These are phyloP conservation scores for Mimosa pudica DNA, from an alignment of 306 rosid species.

Conservation along the genomic window DNA sequence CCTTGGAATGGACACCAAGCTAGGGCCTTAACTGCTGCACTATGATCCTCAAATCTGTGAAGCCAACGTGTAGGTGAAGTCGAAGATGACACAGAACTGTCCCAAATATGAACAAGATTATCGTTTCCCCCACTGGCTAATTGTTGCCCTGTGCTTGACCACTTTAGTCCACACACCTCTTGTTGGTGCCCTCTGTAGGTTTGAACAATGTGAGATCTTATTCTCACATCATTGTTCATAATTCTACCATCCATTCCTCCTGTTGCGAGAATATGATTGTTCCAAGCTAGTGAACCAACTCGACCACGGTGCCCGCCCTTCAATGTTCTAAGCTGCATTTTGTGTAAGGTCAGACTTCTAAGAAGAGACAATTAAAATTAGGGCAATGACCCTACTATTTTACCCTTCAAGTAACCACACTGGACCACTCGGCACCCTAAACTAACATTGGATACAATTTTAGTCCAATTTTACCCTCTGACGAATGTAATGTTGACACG, in stretches of 20 bases:
- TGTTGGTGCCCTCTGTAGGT: slow-evolving; percentile 63
- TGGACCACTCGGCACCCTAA: no score
- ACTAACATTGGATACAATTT: no score
- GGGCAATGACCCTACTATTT: background rate
- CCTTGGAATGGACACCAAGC: slow-evolving; percentile 76
- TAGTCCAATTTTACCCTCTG: no score
- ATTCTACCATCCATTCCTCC: slow-evolving; percentile 64
- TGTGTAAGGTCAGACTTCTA: background rate
- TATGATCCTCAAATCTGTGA: slow-evolving; percentile 61
- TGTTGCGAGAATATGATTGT: slow-evolving; percentile 58
- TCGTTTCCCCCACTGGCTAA: slow-evolving; percentile 73
- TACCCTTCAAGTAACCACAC: no score
- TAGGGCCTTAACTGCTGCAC: slow-evolving; percentile 65
- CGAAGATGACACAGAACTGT: slow-evolving; percentile 55
- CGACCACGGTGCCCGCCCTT: slow-evolving; percentile 54
- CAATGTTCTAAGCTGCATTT: slow-evolving; percentile 55
- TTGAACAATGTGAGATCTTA: slow-evolving; percentile 55
- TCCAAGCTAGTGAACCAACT: slow-evolving; percentile 66
- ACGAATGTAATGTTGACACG: no score
- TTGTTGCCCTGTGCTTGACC: slow-evolving; percentile 64
- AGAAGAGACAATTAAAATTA: background rate
- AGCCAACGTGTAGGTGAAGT: slow-evolving; percentile 60
- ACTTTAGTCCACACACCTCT: slow-evolving; percentile 67
- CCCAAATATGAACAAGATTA: slow-evolving; percentile 64
- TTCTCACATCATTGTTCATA: slow-evolving; percentile 60